Conservation (phyloP, 2,329 filamentous ascomycete species). For the Tricladium varicosporioides region DNA sequence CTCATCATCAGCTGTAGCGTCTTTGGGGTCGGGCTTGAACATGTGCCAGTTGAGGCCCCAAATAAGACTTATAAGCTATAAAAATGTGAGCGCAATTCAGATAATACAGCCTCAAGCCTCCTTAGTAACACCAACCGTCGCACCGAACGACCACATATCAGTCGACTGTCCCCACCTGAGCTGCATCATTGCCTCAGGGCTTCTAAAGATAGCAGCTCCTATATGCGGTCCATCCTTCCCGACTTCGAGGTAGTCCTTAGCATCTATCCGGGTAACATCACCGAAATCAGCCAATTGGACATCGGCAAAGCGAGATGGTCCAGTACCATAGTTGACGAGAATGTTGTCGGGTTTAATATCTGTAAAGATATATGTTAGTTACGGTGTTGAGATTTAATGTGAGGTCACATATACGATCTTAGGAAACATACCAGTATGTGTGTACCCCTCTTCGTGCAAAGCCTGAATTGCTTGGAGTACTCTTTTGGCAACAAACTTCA, state of each 20-base stretch:
- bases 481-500: conserved; percentile 25
- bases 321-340: conserved; percentile 34
- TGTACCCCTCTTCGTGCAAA: conserved; percentile 27
- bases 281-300: conserved; percentile 37
- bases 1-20: conserved; percentile 24
- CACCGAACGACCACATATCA: conserved; percentile 42
- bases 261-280: conserved; percentile 22
- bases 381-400: conserved; percentile 16
- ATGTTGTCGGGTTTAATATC: conserved; percentile 38
- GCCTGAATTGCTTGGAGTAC: conserved; percentile 24
- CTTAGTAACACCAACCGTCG: conserved; percentile 32
- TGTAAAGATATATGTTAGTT: conserved; percentile 25
- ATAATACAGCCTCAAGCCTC: conserved; percentile 16
- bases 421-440: conserved; percentile 24
- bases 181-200: conserved; percentile 36
- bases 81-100: conserved; percentile 21
- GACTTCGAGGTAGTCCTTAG: conserved; percentile 24
- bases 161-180: conserved; percentile 37
- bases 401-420: conserved; percentile 15
- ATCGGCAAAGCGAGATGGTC: conserved; percentile 34
- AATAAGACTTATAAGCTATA: conserved; percentile 29
- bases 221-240: conserved; percentile 28
- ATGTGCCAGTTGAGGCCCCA: conserved; percentile 28
- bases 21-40: conserved; percentile 27
- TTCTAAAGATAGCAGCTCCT: conserved; percentile 38